Conservation (phyloP, 2,329 filamentous ascomycete species). For the Ascochyta koolunga region DNA sequence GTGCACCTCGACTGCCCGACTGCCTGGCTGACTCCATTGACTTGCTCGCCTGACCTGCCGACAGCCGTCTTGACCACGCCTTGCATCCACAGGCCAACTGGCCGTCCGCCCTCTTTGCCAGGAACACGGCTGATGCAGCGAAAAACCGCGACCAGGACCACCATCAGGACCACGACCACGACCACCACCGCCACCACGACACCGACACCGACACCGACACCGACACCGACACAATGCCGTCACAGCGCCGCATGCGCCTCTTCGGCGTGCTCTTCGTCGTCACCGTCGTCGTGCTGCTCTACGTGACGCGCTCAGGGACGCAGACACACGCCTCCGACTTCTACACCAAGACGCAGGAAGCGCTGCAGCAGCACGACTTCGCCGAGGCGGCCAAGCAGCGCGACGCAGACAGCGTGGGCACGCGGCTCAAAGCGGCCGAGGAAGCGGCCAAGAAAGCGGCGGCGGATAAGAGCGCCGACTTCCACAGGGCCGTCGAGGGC, state of each 20-base stretch:
- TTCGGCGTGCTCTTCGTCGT: slow-evolving; percentile 69
- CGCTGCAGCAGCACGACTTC: slow-evolving; percentile 49
- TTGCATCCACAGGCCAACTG: slow-evolving; percentile 13
- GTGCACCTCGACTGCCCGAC: too few species aligned
- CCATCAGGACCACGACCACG: too few species aligned
- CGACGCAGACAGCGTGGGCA: slow-evolving; percentile 61
- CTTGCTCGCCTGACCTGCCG: slow-evolving; percentile 13
- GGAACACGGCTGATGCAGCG: too few species aligned
- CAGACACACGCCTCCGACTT: slow-evolving; percentile 60
- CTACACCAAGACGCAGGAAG: slow-evolving; percentile 64
- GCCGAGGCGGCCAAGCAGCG: slow-evolving; percentile 51
- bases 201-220: slow-evolving; percentile 14
- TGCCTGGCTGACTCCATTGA: too few species aligned
- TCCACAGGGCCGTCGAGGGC: slow-evolving; percentile 42
- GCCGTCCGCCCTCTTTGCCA: too few species aligned
- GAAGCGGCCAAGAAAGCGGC: slow-evolving; percentile 71
- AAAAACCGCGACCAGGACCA: too few species aligned
- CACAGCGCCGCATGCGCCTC: slow-evolving; percentile 68
- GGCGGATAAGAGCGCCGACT: slow-evolving; percentile 67
- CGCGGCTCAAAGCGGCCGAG: slow-evolving; percentile 71
- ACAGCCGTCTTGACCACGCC: slow-evolving; percentile 7
- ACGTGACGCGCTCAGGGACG: slow-evolving; percentile 70
- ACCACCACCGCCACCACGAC: neutral
- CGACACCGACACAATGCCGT: slow-evolving; percentile 39
- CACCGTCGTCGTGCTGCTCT: slow-evolving; percentile 70